Evolutionary conservation across 129 eudicot genomes (phyloP), one percentile per base, ranked within the genome.

Genomic region (Scalesia atractyloides): DNA sequence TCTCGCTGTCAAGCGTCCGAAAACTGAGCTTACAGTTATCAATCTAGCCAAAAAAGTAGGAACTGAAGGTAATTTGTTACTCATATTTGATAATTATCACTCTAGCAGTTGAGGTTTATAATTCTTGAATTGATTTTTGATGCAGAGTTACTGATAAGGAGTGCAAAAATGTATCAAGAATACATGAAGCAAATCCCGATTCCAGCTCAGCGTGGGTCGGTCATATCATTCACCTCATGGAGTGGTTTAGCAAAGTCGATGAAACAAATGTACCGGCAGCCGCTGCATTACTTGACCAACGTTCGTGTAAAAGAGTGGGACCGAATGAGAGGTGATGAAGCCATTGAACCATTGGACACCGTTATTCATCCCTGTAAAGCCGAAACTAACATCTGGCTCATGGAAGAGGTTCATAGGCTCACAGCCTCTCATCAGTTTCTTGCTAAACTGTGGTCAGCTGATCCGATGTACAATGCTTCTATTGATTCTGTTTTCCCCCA

Each of bases 281-380:
- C 98, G 3, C 84, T 92, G 7, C 96, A 92, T 81, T 92, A 89
- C 80, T 87, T 89, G 39, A 92, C 98, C 52, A 92, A 92, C 60
- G 54, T 81, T 50, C 91, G 69, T 36, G 54, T 92, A 59, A 85
- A 80, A 67, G 82, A 84, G 30, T 82, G 82, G 96, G 96, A 92
- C 72, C 67, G 74, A 34, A 64, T 73, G 81, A 84, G 89, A 66
- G 24, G 78, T 26, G 86, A 82, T 50, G 79, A 70, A 30, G 61
- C 22, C 37, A 19, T 33, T 34, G 84, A 80, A 64, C 69, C 70
- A 18, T 70, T 92, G 58, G 95, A 89, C 76, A 69, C 80, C n/a
- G 15, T 85, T 9, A 78, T 87, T 44, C 95, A 85, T 76, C 96
- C 96, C 2, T 56, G 73, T 66, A 87, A 89, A 79, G 98, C 98